phyloP scores from a whole-genome alignment of 352 stramenopile genomes.

The Pilasporangium apinafurcum region DNA sequence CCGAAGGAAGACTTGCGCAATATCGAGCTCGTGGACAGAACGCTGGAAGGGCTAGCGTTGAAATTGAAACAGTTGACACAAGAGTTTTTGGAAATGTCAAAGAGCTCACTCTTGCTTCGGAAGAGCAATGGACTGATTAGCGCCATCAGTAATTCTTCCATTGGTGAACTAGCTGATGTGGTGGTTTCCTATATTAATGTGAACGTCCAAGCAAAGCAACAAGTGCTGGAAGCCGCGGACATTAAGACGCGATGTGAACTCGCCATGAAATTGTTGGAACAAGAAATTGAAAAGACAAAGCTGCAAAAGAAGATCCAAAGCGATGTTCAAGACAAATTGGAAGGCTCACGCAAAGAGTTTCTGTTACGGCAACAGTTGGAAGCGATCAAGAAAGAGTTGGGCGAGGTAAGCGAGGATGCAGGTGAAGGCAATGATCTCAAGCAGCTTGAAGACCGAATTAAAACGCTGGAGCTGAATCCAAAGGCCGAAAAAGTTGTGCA shows the following conservation, averaged over 20 bases:
- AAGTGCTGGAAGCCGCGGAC: slow-evolving; percentile 44
- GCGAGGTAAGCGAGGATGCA: slow-evolving; percentile 43
- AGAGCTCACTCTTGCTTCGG: slow-evolving; percentile 45
- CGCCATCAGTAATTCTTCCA: slow-evolving; percentile 51
- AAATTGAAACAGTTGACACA: slow-evolving; percentile 63
- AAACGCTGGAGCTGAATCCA: slow-evolving; percentile 33
- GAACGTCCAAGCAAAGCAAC: slow-evolving; percentile 43
- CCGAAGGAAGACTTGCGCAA: slow-evolving; percentile 10
- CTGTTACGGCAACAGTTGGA: slow-evolving; percentile 98
- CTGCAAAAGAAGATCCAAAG: slow-evolving; percentile 68
- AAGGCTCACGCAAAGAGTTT: slow-evolving; percentile 85
- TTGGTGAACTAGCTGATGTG: slow-evolving; percentile 58
- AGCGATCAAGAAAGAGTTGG: slow-evolving; percentile 98
- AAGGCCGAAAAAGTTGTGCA: slow-evolving; percentile 55
- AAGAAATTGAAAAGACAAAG: slow-evolving; percentile 54
- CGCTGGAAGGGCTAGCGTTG: slow-evolving; percentile 26
- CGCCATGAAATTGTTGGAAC: slow-evolving; percentile 38
- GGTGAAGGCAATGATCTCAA: slow-evolving; percentile 39
- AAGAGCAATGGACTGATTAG: slow-evolving; percentile 58
- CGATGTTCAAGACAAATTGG: slow-evolving; percentile 64
- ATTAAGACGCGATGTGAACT: slow-evolving; percentile 32
- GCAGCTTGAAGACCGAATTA: slow-evolving; percentile 51
- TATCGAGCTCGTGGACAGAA: slow-evolving; percentile 9
- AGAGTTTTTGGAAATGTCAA: slow-evolving; percentile 56
- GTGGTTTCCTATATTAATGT: slow-evolving; percentile 67